Percentiles rank a stretch among this genome's conserved stretches.
These are phyloP conservation scores for Trichoderma pleuroti DNA, from an alignment of 2,329 filamentous ascomycete species.

Conservation along the genomic window DNA sequence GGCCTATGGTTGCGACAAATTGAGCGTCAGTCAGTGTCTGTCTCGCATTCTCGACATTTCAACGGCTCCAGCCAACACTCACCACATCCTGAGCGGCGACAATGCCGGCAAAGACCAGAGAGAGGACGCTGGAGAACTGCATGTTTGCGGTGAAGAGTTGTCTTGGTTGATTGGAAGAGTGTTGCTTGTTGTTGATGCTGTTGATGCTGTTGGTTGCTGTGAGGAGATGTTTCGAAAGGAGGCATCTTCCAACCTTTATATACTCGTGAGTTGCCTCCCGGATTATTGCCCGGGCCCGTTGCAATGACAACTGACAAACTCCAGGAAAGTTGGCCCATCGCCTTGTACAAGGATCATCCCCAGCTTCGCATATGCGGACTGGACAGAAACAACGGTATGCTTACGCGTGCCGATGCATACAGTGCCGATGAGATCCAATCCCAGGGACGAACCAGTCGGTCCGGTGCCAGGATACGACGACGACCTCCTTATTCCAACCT, in stretches of 20 bases:
- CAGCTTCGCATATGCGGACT: neutral
- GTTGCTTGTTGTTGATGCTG: neutral
- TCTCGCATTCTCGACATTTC: neutral
- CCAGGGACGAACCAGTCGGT: neutral
- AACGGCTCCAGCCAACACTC: neutral
- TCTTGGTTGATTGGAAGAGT: neutral
- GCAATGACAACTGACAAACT: neutral
- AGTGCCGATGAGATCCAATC: neutral
- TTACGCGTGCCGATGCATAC: neutral
- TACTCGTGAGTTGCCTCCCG: neutral
- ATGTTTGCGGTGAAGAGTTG: neutral
- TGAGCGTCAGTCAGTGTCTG: neutral
- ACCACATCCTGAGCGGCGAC: conserved; percentile 3
- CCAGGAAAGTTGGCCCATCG: neutral
- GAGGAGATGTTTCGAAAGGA: neutral
- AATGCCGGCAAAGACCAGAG: neutral
- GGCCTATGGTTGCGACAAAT: neutral
- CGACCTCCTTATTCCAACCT: neutral
- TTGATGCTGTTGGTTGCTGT: neutral
- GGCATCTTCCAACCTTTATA: neutral
- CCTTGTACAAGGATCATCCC: neutral
- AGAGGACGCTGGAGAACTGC: neutral
- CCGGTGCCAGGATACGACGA: neutral
- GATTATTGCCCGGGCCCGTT: neutral
- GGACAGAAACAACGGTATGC: neutral